Evolutionary conservation across 331 rosid genomes (phyloP).

Genomic region (Phaseolus coccineus): DNA sequence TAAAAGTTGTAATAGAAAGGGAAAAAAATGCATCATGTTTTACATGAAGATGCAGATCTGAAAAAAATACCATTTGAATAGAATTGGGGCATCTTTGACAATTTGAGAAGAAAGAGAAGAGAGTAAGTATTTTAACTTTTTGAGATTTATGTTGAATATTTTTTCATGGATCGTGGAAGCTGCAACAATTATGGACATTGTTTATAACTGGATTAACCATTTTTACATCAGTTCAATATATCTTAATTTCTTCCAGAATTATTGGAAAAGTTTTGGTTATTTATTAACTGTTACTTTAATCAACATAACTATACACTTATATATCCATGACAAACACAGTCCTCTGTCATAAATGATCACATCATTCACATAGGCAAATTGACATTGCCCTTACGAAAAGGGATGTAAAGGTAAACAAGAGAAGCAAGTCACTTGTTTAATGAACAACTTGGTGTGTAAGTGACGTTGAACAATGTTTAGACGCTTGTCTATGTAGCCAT

Average conservation of each 20-base stretch:
- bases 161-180: too few relatives aligned
- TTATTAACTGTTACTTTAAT: not conserved
- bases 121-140: too few relatives aligned
- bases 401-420: not conserved
- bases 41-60: too few relatives aligned
- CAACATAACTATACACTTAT: not conserved
- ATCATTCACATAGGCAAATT: not conserved
- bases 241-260: not conserved
- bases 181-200: too few relatives aligned
- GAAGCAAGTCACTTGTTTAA: not conserved
- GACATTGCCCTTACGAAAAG: not conserved
- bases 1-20: too few relatives aligned
- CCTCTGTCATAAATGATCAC: not conserved
- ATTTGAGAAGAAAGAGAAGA: too few relatives aligned
- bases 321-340: conserved; percentile 6
- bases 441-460: conserved; percentile 39
- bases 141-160: too few relatives aligned
- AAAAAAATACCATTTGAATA: too few relatives aligned
- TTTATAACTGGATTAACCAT: not conserved
- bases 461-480: conserved; percentile 28
- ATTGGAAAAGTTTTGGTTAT: not conserved
- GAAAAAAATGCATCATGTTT: too few relatives aligned
- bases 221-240: not conserved
- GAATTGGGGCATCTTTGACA: too few relatives aligned
- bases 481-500: conserved; percentile 21